These are phyloP conservation scores for Colletotrichum sp. DNA, from an alignment of 2,329 filamentous ascomycete genomes.

Conservation along the genomic window DNA sequence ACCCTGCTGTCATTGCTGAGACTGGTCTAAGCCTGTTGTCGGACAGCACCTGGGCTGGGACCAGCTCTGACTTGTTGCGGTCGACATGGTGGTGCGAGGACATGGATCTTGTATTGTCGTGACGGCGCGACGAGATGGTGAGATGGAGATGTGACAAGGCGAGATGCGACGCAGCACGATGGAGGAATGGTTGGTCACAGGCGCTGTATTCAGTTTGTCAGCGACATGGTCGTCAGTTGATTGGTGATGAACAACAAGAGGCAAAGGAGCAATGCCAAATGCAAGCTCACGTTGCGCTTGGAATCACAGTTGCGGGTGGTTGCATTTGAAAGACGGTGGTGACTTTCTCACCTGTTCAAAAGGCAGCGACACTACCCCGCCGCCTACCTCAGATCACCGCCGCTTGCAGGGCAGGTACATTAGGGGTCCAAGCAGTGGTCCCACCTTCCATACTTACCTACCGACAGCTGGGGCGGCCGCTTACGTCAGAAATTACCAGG, in stretches of 20 bases:
- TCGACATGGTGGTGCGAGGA: neutral
- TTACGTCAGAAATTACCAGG: neutral
- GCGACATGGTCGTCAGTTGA: neutral
- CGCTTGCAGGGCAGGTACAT: too few relatives aligned
- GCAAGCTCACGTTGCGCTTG: neutral
- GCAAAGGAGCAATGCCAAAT: neutral
- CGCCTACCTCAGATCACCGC: neutral
- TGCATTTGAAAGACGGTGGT: neutral
- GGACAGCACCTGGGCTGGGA: neutral
- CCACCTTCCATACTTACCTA: neutral
- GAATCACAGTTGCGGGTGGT: neutral
- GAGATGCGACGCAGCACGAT: neutral
- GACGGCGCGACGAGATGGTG: neutral
- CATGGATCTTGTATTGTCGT: neutral
- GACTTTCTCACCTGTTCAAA: neutral
- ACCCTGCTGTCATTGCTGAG: neutral
- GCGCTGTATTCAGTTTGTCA: neutral
- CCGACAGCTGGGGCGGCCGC: too few relatives aligned
- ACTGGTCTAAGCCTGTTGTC: neutral
- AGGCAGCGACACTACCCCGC: neutral
- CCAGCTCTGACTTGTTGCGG: neutral
- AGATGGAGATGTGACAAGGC: neutral
- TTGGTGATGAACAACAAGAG: neutral
- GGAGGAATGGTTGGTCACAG: neutral
- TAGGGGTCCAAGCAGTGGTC: too few relatives aligned